Conservation (phyloP, 164 flowering plant genomes). For the Vitis rupestris region DNA sequence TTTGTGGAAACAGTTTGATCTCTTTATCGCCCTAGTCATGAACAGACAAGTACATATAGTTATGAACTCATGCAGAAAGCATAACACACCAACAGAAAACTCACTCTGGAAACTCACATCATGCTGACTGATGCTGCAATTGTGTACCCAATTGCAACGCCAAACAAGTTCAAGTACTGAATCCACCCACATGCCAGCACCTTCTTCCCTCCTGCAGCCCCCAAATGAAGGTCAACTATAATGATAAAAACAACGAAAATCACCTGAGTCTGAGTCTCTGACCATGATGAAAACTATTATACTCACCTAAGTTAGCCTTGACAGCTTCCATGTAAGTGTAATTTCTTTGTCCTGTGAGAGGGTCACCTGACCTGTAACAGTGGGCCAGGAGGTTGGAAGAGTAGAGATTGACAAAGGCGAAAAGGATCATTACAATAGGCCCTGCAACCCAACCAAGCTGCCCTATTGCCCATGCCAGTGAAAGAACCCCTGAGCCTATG, state of each 20-base stretch:
- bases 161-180: conserved; percentile 63
- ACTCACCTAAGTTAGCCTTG: conserved; percentile 48
- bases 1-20: conserved; percentile 63
- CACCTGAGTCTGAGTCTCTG: no score
- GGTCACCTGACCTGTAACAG: conserved; percentile 60
- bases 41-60: not conserved
- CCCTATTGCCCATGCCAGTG: conserved; percentile 64
- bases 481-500: conserved; percentile 65
- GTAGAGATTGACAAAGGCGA: conserved; percentile 48
- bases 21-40: conserved; percentile 57
- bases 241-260: no score
- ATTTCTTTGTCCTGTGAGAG: conserved; percentile 47
- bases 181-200: conserved; percentile 58
- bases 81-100: no score
- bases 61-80: not conserved
- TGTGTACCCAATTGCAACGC: conserved; percentile 73
- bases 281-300: not conserved
- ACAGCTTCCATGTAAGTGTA: conserved; percentile 71
- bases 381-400: conserved; percentile 50
- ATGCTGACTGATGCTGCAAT: conserved; percentile 77
- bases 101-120: conserved; percentile 42
- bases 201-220: conserved; percentile 35
- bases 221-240: not conserved
- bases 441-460: conserved; percentile 75
- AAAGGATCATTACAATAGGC: conserved; percentile 43